phyloP scores from a whole-genome alignment of 306 rosid genomes.

The Malus domestica region DNA sequence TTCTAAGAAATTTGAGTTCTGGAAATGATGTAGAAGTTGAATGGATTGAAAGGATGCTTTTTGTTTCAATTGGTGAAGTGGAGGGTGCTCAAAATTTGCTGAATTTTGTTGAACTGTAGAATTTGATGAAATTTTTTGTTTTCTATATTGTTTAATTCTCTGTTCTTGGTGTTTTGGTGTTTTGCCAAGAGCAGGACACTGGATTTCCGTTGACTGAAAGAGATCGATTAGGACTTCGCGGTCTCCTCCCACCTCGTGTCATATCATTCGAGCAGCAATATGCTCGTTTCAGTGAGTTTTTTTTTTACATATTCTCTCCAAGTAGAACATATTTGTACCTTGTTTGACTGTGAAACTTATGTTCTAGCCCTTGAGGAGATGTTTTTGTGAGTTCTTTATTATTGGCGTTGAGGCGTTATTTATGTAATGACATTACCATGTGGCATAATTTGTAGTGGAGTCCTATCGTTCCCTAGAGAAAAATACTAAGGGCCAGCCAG shows the following conservation, averaged over 20 bases:
- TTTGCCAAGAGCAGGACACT: conserved; percentile 67
- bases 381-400: not conserved
- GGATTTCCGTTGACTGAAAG: conserved; percentile 93
- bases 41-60: not conserved
- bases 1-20: not conserved
- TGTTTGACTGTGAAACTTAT: not conserved
- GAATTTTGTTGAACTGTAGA: too few species aligned
- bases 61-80: not conserved
- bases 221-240: conserved; percentile 94
- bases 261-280: conserved; percentile 94
- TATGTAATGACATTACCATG: conserved; percentile 1
- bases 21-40: not conserved
- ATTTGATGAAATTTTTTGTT: not conserved
- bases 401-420: not conserved
- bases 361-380: not conserved
- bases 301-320: not conserved
- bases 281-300: conserved; percentile 82
- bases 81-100: not conserved
- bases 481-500: conserved; percentile 74
- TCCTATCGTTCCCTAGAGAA: conserved; percentile 91
- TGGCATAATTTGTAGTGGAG: conserved; percentile 56
- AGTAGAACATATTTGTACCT: not conserved
- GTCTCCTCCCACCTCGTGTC: conserved; percentile 95
- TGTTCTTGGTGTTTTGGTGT: conserved; percentile 1
- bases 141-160: not conserved